Percentiles rank a stretch among this genome's conserved stretches.
These are phyloP conservation scores for Coprinopsis marcescibilis DNA, from an alignment of 768 basidiomycete species.

Conservation along the genomic window DNA sequence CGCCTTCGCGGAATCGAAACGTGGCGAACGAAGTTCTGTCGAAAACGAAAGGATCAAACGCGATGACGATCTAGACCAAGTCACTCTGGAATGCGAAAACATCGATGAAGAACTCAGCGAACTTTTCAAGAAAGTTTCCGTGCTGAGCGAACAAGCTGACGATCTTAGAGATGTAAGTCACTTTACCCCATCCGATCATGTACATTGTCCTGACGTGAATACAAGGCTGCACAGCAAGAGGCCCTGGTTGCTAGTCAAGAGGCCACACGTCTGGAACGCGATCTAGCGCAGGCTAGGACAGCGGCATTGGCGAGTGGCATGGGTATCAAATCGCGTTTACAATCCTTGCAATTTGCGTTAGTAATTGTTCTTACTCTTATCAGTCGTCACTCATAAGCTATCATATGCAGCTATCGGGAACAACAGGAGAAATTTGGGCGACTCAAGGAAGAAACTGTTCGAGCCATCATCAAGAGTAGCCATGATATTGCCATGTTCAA, in stretches of 20 bases:
- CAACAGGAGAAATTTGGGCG: conserved; percentile 72
- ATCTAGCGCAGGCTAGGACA: conserved; percentile 67
- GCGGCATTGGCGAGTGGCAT: conserved; percentile 78
- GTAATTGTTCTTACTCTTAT: conserved; percentile 17
- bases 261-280: conserved; percentile 61
- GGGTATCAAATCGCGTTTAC: conserved; percentile 72
- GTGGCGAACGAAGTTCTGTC: conserved; percentile 60
- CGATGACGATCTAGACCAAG: conserved; percentile 78
- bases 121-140: conserved; percentile 66
- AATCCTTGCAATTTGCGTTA: conserved; percentile 73
- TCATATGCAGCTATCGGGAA: conserved; percentile 57
- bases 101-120: conserved; percentile 72
- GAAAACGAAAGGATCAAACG: conserved; percentile 77
- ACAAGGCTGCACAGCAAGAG: conserved; percentile 73
- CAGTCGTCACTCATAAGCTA: conserved; percentile 4
- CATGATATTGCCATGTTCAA: conserved; percentile 82
- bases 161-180: conserved; percentile 67
- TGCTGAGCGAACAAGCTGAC: conserved; percentile 70
- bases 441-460: conserved; percentile 72
- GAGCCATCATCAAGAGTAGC: conserved; percentile 78
- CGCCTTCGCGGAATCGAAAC: conserved; percentile 63
- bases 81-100: conserved; percentile 73
- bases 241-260: conserved; percentile 60
- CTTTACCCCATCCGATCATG: not conserved
- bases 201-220: conserved; percentile 8